Percentiles rank a stretch among this genome's conserved stretches.
Conservation (phyloP, 441 rosid species). For the Pelargonium cotyledonis region DNA sequence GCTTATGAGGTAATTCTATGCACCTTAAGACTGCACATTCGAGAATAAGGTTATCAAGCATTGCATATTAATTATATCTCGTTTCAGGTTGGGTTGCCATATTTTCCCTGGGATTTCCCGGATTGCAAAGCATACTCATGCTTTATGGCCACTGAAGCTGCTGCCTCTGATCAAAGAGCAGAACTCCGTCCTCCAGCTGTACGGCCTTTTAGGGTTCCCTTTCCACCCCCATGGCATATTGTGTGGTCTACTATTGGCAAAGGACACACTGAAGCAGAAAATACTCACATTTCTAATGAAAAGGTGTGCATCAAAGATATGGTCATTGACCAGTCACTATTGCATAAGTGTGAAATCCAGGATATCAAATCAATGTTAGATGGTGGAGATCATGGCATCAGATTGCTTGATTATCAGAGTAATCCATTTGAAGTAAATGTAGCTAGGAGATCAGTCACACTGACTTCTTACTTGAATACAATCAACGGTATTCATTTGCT, state of each 20-base stretch:
- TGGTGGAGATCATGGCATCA: conserved; percentile 16
- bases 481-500: conserved; percentile 28
- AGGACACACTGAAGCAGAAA: conserved; percentile 15
- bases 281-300: conserved; percentile 21
- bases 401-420: conserved; percentile 16
- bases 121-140: conserved; percentile 62
- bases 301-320: conserved; percentile 13
- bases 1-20: conserved; percentile 55
- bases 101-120: conserved; percentile 80
- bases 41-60: conserved; percentile 7
- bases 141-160: conserved; percentile 45
- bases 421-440: conserved; percentile 39
- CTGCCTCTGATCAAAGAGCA: conserved; percentile 36
- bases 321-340: conserved; percentile 15
- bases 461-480: conserved; percentile 37
- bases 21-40: conserved; percentile 10
- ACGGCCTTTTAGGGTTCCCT: conserved; percentile 56
- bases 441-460: conserved; percentile 51
- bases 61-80: conserved; percentile 17
- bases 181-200: conserved; percentile 45
- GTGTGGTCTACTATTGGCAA: conserved; percentile 32
- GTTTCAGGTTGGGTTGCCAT: conserved; percentile 63
- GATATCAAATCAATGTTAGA: not conserved
- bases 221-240: conserved; percentile 69
- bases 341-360: not conserved